Evolutionary conservation across 768 basidiomycete genomes (phyloP).

Genomic region (Megacollybia marginata): DNA sequence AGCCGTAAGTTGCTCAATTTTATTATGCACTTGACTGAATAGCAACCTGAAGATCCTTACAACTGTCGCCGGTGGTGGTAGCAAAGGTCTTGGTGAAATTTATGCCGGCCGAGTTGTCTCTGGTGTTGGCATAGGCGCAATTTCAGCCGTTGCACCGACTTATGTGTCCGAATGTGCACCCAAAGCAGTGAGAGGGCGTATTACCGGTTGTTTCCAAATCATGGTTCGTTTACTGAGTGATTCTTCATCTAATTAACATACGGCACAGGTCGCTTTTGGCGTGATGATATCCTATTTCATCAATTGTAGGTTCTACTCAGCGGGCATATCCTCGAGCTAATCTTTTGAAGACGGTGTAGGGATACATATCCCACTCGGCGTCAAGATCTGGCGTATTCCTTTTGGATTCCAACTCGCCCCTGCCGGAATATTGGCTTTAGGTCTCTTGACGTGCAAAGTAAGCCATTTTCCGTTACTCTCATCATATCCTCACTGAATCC

Average conservation of each 20-base stretch:
- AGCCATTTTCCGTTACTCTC: background rate
- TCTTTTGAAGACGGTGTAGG: conserved; percentile 35
- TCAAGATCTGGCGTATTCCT: conserved; percentile 65
- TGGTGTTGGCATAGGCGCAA: conserved; percentile 55
- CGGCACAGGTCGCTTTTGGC: conserved; percentile 52
- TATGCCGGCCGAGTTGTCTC: conserved; percentile 56
- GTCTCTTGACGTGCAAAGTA: conserved; percentile 61
- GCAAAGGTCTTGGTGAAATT: conserved; percentile 42
- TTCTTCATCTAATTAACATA: background rate
- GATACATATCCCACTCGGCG: conserved; percentile 39
- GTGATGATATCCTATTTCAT: conserved; percentile 83
- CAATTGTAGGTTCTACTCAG: conserved; percentile 43
- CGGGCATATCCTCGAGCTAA: conserved; percentile 1
- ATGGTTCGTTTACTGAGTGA: conserved; percentile 25
- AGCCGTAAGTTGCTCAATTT: conserved; percentile 30
- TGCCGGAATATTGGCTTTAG: conserved; percentile 62
- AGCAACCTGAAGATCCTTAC: conserved; percentile 52
- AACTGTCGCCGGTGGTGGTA: conserved; percentile 38
- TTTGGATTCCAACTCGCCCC: conserved; percentile 74
- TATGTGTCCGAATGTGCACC: conserved; percentile 67
- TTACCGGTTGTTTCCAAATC: conserved; percentile 63
- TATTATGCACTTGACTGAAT: conserved; percentile 2
- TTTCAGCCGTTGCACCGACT: conserved; percentile 57
- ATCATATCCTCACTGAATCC: background rate
- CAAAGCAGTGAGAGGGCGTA: conserved; percentile 53